phyloP scores from a whole-genome alignment of 495 filamentous ascomycete species.

The Penicillium bovifimosum region DNA sequence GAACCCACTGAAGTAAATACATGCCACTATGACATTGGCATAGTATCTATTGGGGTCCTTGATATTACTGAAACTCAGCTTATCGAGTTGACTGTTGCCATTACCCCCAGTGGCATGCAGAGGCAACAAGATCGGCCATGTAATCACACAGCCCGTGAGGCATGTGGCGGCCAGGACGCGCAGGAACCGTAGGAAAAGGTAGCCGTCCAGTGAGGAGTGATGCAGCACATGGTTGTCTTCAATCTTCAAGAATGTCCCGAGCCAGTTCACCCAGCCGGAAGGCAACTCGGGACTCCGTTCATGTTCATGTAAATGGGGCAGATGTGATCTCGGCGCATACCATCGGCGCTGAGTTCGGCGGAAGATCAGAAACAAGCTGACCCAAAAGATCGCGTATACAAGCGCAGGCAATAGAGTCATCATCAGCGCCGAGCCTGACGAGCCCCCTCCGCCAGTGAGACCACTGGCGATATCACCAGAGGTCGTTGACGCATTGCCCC shows the following conservation, averaged over 20 bases:
- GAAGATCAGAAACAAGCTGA: slow-evolving; percentile 68
- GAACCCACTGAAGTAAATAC: slow-evolving; percentile 50
- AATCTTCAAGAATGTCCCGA: slow-evolving; percentile 55
- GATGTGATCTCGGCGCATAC: slow-evolving; percentile 79
- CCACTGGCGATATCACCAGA: slow-evolving; percentile 29
- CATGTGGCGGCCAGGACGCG: slow-evolving; percentile 64
- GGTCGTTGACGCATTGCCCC: slow-evolving; percentile 37
- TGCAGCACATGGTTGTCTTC: slow-evolving; percentile 58
- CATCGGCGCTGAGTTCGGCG: slow-evolving; percentile 64
- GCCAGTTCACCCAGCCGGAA: slow-evolving; percentile 54
- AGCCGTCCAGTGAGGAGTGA: slow-evolving; percentile 69
- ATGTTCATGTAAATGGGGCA: slow-evolving; percentile 62
- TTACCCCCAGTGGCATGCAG: slow-evolving; percentile 68
- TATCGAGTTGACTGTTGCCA: slow-evolving; percentile 54
- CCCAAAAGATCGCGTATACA: slow-evolving; percentile 59
- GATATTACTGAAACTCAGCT: slow-evolving; percentile 64
- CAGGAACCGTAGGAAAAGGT: slow-evolving; percentile 77
- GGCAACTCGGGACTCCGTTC: slow-evolving; percentile 40
- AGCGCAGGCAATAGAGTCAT: slow-evolving; percentile 68
- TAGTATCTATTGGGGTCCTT: slow-evolving; percentile 48
- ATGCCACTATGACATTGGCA: slow-evolving; percentile 54
- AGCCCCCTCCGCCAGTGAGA: slow-evolving; percentile 28
- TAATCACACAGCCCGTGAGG: slow-evolving; percentile 68
- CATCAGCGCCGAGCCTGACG: slow-evolving; percentile 51
- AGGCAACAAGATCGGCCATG: slow-evolving; percentile 77